These are phyloP conservation scores for Boletus patriciae DNA, from an alignment of 768 basidiomycete species.

Conservation along the genomic window DNA sequence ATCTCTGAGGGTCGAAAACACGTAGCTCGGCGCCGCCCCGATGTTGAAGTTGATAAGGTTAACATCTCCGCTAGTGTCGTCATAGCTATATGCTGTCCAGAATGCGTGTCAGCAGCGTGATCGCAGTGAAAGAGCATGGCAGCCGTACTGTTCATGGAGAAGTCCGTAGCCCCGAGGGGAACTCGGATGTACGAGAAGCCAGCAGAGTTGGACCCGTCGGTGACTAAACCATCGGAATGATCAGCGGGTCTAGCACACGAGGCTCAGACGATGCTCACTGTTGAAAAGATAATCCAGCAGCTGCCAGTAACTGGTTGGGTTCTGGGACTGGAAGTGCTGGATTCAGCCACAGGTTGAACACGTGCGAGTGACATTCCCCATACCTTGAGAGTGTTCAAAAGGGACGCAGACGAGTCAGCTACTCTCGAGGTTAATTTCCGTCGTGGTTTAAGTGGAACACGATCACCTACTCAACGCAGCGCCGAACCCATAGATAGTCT, in stretches of 20 bases:
- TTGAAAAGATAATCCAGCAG: constrained; percentile 61
- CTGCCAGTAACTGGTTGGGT: constrained; percentile 57
- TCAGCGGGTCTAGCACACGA: neutral
- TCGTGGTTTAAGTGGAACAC: neutral
- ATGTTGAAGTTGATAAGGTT: constrained; percentile 59
- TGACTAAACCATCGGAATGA: constrained; percentile 34
- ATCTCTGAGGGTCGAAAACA: constrained; percentile 64
- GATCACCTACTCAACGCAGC: constrained; percentile 54
- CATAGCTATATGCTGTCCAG: constrained; percentile 60
- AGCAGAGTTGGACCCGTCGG: constrained; percentile 60
- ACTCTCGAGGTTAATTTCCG: constrained; percentile 2
- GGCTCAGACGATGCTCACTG: constrained; percentile 12
- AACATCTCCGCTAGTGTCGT: constrained; percentile 61
- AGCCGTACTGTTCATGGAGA: constrained; percentile 55
- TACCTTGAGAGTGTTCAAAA: constrained; percentile 67
- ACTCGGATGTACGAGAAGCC: constrained; percentile 70
- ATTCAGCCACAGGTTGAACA: constrained; percentile 1
- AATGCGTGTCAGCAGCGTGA: constrained; percentile 2
- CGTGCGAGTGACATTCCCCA: neutral
- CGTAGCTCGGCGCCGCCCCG: constrained; percentile 55
- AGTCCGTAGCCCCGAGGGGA: constrained; percentile 73
- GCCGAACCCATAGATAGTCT: constrained; percentile 67
- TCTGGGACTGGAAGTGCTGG: constrained; percentile 39
- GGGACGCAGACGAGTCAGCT: constrained; percentile 73
- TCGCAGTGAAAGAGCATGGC: neutral